phyloP scores from a whole-genome alignment of 306 rosid species.

The Inga leiocalycina region DNA sequence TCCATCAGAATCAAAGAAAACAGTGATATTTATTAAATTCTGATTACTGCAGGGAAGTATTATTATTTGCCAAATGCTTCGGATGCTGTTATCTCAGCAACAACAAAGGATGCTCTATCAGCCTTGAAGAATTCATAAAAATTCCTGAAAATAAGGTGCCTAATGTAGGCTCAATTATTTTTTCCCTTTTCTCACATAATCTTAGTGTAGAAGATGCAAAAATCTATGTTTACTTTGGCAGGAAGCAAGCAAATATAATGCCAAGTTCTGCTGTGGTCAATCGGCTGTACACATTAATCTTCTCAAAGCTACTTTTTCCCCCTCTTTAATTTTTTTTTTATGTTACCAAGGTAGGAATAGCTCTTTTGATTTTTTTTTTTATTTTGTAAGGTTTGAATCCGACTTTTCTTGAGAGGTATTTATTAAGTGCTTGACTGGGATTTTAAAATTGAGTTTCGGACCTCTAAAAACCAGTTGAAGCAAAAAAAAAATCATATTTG shows the following conservation, averaged over 20 bases:
- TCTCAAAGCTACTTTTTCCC: neutral
- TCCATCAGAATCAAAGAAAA: neutral
- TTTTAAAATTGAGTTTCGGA: too few relatives aligned
- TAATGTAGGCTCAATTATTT: neutral
- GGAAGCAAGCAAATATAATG: slow-evolving; percentile 16
- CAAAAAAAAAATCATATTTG: too few relatives aligned
- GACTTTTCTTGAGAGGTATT: too few relatives aligned
- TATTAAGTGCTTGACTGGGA: too few relatives aligned
- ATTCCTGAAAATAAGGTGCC: slow-evolving; percentile 23
- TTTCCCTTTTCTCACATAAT: neutral
- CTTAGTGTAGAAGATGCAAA: slow-evolving; percentile 19
- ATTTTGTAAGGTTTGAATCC: too few relatives aligned
- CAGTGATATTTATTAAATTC: slow-evolving; percentile 25
- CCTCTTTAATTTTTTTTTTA: neutral
- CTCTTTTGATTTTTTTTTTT: neutral
- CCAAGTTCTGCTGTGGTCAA: neutral
- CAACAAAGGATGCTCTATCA: slow-evolving; percentile 87
- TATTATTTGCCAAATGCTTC: slow-evolving; percentile 98
- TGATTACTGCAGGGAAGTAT: slow-evolving; percentile 74
- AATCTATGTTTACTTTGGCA: slow-evolving; percentile 2
- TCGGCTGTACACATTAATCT: neutral
- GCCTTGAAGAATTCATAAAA: slow-evolving; percentile 73
- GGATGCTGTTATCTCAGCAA: slow-evolving; percentile 81
- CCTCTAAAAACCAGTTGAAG: too few relatives aligned
- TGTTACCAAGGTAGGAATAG: too few relatives aligned